Percentiles rank a stretch among this genome's conserved stretches.
Conservation (phyloP, 768 basidiomycete species). For the Tulasnella sp. region DNA sequence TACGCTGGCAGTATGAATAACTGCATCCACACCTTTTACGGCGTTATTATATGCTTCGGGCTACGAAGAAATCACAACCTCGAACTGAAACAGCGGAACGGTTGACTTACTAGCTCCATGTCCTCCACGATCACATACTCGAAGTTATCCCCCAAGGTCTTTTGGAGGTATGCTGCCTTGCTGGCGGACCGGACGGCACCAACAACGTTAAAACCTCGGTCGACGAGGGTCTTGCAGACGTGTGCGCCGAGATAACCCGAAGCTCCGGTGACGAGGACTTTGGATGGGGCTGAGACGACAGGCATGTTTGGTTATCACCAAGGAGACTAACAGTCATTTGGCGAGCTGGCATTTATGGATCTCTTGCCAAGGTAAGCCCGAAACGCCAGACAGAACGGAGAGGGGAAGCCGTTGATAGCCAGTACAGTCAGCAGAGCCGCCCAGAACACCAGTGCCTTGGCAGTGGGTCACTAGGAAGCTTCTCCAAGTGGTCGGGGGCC, state of each 20-base stretch:
- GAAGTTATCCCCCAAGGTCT: constrained; percentile 8
- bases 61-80: not conserved
- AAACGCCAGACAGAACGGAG: too few species aligned
- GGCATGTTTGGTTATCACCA: too few species aligned
- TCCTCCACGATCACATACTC: constrained; percentile 17
- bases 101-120: constrained; percentile 22
- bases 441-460: too few species aligned
- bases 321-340: too few species aligned
- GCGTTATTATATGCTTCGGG: constrained; percentile 18
- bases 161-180: constrained; percentile 13
- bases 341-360: too few species aligned
- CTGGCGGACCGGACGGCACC: constrained; percentile 13
- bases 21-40: constrained; percentile 18
- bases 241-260: constrained; percentile 12
- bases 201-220: constrained; percentile 11
- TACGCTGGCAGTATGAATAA: constrained; percentile 20
- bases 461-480: too few species aligned
- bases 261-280: constrained; percentile 18
- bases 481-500: too few species aligned
- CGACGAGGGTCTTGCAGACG: constrained; percentile 14
- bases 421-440: too few species aligned
- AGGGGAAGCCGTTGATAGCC: too few species aligned
- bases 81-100: not conserved
- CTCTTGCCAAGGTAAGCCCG: too few species aligned
- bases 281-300: constrained; percentile 10